Conservation (phyloP, 306 rosid genomes). For the Trichosanthes truncata region DNA sequence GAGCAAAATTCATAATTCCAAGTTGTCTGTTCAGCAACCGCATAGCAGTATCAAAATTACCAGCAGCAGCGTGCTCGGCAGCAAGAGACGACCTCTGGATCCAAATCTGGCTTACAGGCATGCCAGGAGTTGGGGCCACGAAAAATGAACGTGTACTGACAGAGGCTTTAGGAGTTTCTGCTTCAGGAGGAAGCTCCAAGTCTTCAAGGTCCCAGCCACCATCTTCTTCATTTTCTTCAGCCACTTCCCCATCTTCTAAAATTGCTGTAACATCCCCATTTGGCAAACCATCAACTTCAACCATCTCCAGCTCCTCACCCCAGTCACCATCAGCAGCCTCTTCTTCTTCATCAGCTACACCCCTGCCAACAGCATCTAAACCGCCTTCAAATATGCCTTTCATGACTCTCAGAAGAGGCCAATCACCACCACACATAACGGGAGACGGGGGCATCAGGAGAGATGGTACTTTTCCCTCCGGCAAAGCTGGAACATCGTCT, state of each 20-base stretch:
- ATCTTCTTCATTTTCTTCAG: slow-evolving; percentile 66
- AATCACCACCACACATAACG: slow-evolving; percentile 64
- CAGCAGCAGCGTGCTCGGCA: slow-evolving; percentile 95
- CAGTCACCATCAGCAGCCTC: slow-evolving; percentile 67
- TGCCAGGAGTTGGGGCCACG: slow-evolving; percentile 82
- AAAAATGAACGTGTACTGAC: slow-evolving; percentile 44
- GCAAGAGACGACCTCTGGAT: slow-evolving; percentile 83
- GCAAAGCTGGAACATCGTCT: slow-evolving; percentile 64
- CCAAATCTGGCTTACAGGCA: slow-evolving; percentile 92
- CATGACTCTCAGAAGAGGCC: slow-evolving; percentile 91
- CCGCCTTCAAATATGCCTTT: slow-evolving; percentile 83
- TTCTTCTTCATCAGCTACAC: slow-evolving; percentile 49
- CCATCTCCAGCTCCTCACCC: slow-evolving; percentile 74
- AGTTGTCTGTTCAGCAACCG: slow-evolving; percentile 79
- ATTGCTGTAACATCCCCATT: slow-evolving; percentile 56
- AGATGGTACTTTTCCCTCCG: slow-evolving; percentile 57
- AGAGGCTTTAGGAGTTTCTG: slow-evolving; percentile 67
- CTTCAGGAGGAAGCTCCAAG: slow-evolving; percentile 74
- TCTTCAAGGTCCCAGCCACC: slow-evolving; percentile 95
- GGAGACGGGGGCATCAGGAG: slow-evolving; percentile 74
- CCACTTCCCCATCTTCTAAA: slow-evolving; percentile 50
- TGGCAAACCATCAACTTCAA: slow-evolving; percentile 50
- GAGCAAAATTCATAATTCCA: slow-evolving; percentile 70
- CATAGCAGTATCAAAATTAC: slow-evolving; percentile 92
- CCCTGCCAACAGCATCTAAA: slow-evolving; percentile 38